phyloP scores from a whole-genome alignment of 257 asterid species.

The Petunia axillaris region DNA sequence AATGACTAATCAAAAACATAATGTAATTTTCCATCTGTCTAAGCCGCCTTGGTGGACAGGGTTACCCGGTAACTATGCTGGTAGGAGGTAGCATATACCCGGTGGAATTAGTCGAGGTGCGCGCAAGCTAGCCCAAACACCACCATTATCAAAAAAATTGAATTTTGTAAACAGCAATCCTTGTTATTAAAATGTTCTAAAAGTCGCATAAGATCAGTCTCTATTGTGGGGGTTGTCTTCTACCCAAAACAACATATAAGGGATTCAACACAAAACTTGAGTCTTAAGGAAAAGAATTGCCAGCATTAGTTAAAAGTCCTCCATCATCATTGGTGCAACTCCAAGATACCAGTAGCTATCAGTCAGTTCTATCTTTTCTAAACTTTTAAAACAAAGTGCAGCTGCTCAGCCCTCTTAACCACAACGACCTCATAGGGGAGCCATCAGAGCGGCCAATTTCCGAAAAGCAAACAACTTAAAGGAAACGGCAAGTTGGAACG shows the following conservation, averaged over 20 bases:
- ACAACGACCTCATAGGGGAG: background rate
- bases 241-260: background rate
- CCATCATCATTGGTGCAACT: background rate
- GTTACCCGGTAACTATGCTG: background rate
- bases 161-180: background rate
- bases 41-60: background rate
- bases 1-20: no score
- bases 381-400: no score
- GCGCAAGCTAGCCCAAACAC: no score
- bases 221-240: slow-evolving; percentile 10
- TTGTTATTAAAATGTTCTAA: background rate
- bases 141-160: no score
- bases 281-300: background rate
- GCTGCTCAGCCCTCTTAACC: background rate
- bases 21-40: background rate
- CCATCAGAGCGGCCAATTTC: background rate
- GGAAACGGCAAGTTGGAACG: background rate
- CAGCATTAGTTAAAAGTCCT: background rate
- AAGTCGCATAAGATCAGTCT: background rate
- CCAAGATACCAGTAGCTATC: slow-evolving; percentile 2
- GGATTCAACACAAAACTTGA: background rate
- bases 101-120: no score
- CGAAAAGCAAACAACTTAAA: background rate
- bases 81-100: background rate
- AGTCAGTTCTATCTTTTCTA: no score